phyloP scores from a whole-genome alignment of 2,329 filamentous ascomycete genomes.

The Plenodomus lindquistii region DNA sequence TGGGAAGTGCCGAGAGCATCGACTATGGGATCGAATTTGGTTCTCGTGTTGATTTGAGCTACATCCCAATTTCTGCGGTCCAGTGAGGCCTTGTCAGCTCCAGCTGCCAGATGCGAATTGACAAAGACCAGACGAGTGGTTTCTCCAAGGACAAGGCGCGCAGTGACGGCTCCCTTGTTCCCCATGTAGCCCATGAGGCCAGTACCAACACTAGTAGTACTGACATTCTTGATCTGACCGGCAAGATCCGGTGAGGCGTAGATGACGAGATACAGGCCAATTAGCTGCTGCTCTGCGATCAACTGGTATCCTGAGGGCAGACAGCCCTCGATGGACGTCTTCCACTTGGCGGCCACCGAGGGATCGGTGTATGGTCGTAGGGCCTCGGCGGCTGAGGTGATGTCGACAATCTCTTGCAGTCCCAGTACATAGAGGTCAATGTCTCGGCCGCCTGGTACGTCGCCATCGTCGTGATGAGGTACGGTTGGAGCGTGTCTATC shows the following conservation, averaged over 20 bases:
- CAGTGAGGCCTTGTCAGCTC: conserved; percentile 73
- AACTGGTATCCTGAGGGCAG: conserved; percentile 77
- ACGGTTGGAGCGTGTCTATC: conserved; percentile 49
- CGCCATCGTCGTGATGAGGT: conserved; percentile 50
- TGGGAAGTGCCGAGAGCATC: conserved; percentile 66
- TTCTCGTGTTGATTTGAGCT: conserved; percentile 73
- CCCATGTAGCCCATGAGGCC: conserved; percentile 91
- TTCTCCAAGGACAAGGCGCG: conserved; percentile 83
- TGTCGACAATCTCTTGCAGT: conserved; percentile 88
- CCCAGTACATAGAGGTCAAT: conserved; percentile 89
- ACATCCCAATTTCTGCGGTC: conserved; percentile 92
- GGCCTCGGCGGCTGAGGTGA: conserved; percentile 78
- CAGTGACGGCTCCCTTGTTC: conserved; percentile 89
- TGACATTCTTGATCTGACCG: conserved; percentile 77
- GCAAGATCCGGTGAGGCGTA: conserved; percentile 81
- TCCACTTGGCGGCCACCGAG: conserved; percentile 75
- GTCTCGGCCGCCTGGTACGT: conserved; percentile 64
- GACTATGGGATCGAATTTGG: conserved; percentile 75
- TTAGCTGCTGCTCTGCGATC: conserved; percentile 80
- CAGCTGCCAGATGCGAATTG: conserved; percentile 89
- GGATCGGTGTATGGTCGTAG: conserved; percentile 76
- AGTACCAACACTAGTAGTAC: conserved; percentile 81
- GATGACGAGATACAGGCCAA: conserved; percentile 80
- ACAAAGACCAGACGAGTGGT: conserved; percentile 87
- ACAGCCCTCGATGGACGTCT: conserved; percentile 71